These are phyloP conservation scores for Pelargonium australe DNA, from an alignment of 441 rosid genomes.

Conservation along the genomic window DNA sequence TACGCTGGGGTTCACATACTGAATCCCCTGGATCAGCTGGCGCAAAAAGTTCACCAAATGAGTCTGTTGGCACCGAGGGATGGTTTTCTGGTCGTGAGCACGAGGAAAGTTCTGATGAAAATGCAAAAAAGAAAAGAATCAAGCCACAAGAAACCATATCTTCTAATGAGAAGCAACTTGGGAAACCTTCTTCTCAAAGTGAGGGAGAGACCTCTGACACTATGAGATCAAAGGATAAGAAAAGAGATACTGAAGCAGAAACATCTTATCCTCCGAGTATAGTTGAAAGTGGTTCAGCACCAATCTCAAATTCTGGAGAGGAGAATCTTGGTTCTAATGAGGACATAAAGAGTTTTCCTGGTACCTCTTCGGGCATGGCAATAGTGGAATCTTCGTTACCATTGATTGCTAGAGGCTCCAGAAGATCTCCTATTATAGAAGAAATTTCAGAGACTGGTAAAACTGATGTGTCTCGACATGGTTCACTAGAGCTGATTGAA, in stretches of 20 bases:
- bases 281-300: conserved; percentile 37
- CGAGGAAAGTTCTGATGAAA: conserved; percentile 53
- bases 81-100: conserved; percentile 87
- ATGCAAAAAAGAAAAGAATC: conserved; percentile 34
- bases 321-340: conserved; percentile 29
- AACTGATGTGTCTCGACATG: conserved; percentile 30
- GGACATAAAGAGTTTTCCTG: conserved; percentile 33
- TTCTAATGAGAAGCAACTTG: conserved; percentile 30
- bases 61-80: conserved; percentile 55
- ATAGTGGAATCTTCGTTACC: conserved; percentile 31
- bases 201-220: conserved; percentile 34
- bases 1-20: conserved; percentile 64
- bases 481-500: conserved; percentile 32
- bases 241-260: conserved; percentile 30
- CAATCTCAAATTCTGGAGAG: conserved; percentile 35
- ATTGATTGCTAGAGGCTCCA: conserved; percentile 34
- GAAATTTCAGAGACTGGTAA: conserved; percentile 36
- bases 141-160: conserved; percentile 37
- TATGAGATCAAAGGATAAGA: conserved; percentile 25
- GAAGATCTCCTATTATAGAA: conserved; percentile 32
- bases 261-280: conserved; percentile 29
- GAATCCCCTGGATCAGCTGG: conserved; percentile 51
- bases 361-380: conserved; percentile 31
- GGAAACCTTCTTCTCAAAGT: conserved; percentile 28
- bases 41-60: conserved; percentile 55